Evolutionary conservation across 345 rosid genomes (phyloP), one percentile per base, ranked within the genome.

Genomic region (Salix caprea): DNA sequence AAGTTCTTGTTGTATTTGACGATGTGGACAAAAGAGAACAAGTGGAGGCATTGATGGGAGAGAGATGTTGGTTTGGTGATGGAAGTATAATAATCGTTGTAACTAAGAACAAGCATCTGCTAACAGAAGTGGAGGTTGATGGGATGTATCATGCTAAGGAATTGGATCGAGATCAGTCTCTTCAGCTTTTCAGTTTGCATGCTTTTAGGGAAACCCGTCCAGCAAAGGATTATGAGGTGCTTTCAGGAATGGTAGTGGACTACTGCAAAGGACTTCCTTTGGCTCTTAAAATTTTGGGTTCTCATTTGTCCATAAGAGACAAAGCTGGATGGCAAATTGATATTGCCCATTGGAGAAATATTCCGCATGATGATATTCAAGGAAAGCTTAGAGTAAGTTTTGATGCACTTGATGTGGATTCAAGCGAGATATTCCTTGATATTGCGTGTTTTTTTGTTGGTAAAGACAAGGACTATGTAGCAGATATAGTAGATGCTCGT

Each of bases 1-100:
- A 67, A 6, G 32, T 72, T 39, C 67, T 72, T 72, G 18, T 72
- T 72, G 52, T 60, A 14, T 15, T 72, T 72, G 75, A 72, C 61
- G 67, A 72, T 60, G 15, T 61, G 26, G 52, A 72, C 40, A 50
- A 72, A 10, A 14, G 23, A 7, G 32, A 72, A 36, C 75, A 72
- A 39, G 6, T 72, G 6, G 21, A 37, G 28, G 75, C 67, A 21
- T 60, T 72, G 21, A 34, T 36, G 26, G 36, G 52, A 6, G 52
- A 36, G 14, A 21, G 36, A 37, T 23, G 24, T 1, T 71, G 65
- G 74, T 71, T 71, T 34, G 65, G 65, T 3, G 15, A 11, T 14
- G 65, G 74, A 52, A 71, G 75, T 37, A 39, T 36, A 40, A 37
- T 60, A 6, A 72, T 58, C 14, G 26, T 72, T 37, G 61, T 52